Base-by-base conservation (phyloP, 805 yeast species). In the Candida sanyiensis region DNA sequence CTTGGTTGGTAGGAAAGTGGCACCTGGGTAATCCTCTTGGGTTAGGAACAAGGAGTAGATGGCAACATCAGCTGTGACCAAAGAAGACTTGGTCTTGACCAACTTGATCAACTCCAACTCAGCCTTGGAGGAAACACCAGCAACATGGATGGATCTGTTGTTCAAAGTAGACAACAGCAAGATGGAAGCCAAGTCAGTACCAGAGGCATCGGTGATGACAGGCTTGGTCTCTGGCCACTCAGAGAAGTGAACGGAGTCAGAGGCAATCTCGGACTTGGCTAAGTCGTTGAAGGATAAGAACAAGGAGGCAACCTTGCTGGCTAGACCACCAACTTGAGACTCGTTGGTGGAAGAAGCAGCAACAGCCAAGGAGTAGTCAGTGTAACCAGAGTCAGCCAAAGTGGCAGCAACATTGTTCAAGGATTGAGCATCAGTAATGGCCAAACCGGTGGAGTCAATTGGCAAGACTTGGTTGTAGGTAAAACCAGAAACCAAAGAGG, bases 121-220 rank as follows among this genome's bases (percentile, higher is more conserved):
- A 49, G 82, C 86, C 57, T 73, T 77, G 43, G 82, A 72, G 29
- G 84, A 77, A 37, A 90, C 93, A 49, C 84, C 88, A 40, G 95
- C 85, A 52, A 90, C 80, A 63, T 90, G 97, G 48, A 90, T 82
- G 28, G 87, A 69, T 56, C 95, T 76, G 64, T 69, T 74, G 70
- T 85, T 88, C 58, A 90, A 73, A 20, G 96, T 83, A 31, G 97
- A 95, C 64, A 90, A 70, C 55, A 90, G 73, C 59, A 90, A 68
- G 32, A 89, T 82, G 3, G 96, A 84, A n/a, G 97, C 97, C 56
- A 90, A 70, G 55, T 87, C 90, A 28, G 96, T 84, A 19, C 90
- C 80, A 59, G 77, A 80, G 35, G 97, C 96, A 63, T 90, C 97
- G 29, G 96, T 87, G 47, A 89, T 73, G 44, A 90, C 82, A 43